Percentiles rank a stretch among this genome's conserved stretches.
Evolutionary conservation across 441 rosid genomes (phyloP).

Genomic region (Aquilaria agallochum): DNA sequence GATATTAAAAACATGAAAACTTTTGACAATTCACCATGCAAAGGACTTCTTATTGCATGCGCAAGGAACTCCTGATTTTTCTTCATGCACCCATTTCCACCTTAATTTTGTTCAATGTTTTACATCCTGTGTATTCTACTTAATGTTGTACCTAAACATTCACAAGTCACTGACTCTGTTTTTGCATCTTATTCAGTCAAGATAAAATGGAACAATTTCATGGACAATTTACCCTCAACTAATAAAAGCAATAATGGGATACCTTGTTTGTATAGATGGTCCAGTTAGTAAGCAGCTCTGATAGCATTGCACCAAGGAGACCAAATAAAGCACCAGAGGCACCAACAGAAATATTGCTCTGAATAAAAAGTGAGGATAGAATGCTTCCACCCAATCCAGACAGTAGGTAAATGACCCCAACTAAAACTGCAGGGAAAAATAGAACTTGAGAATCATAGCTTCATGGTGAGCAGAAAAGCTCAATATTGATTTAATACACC

Average conservation of each 20-base stretch:
- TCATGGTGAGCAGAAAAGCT: neutral
- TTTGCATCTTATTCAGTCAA: too few species aligned
- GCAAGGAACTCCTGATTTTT: too few species aligned
- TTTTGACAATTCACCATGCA: too few species aligned
- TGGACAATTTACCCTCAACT: neutral
- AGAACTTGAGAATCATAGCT: neutral
- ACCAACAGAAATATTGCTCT: conserved; percentile 67
- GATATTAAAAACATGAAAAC: too few species aligned
- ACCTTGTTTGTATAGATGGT: conserved; percentile 86
- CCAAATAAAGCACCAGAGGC: conserved; percentile 97
- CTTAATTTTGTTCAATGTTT: too few species aligned
- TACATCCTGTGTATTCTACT: too few species aligned
- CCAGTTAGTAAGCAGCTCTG: conserved; percentile 95
- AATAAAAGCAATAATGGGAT: conserved; percentile 1
- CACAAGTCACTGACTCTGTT: too few species aligned
- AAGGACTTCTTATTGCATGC: too few species aligned
- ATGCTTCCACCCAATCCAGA: conserved; percentile 88
- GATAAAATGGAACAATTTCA: too few species aligned
- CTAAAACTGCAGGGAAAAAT: conserved; percentile 43
- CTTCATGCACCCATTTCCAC: too few species aligned
- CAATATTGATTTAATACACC: neutral
- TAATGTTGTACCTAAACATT: too few species aligned
- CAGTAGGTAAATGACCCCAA: conserved; percentile 65
- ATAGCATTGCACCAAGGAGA: conserved; percentile 90
- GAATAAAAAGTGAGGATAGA: conserved; percentile 68